Percentiles rank a stretch among this genome's conserved stretches.
Evolutionary conservation across 805 yeast genomes (phyloP).

Genomic region (Suhomyces xylopsoci): DNA sequence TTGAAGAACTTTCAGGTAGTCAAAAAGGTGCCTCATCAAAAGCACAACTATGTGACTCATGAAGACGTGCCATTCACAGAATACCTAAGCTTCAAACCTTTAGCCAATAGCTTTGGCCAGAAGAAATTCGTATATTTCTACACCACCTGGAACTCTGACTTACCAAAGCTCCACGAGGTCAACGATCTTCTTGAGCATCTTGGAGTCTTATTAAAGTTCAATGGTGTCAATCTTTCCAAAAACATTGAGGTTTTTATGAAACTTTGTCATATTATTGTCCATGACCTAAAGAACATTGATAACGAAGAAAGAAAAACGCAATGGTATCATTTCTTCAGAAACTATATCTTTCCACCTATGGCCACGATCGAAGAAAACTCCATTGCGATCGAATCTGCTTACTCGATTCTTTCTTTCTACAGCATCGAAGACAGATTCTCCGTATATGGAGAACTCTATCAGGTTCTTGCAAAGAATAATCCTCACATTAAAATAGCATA

Average conservation of each 20-base stretch:
- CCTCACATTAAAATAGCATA: constrained; percentile 56
- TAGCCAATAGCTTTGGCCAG: constrained; percentile 17
- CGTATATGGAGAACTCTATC: constrained; percentile 75
- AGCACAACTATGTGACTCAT: constrained; percentile 23
- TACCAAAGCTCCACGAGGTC: constrained; percentile 35
- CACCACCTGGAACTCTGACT: constrained; percentile 43
- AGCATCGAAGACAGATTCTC: constrained; percentile 66
- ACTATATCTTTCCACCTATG: constrained; percentile 63
- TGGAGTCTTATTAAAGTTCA: constrained; percentile 47
- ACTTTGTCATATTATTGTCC: constrained; percentile 56
- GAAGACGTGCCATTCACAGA: constrained; percentile 20
- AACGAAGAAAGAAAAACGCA: constrained; percentile 5
- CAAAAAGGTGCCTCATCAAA: constrained; percentile 20
- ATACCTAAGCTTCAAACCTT: constrained; percentile 32
- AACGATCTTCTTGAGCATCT: constrained; percentile 49
- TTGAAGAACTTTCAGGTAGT: constrained; percentile 19
- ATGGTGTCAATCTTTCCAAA: constrained; percentile 54
- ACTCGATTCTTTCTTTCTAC: constrained; percentile 48
- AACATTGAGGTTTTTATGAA: constrained; percentile 50
- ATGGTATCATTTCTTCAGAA: constrained; percentile 64
- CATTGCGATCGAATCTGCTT: constrained; percentile 59
- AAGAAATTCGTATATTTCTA: constrained; percentile 42
- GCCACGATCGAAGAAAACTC: constrained; percentile 54
- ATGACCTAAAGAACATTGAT: constrained; percentile 28
- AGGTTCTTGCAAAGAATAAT: constrained; percentile 53